Evolutionary conservation across 345 rosid species (phyloP).

Genomic region (Balakata baccata): DNA sequence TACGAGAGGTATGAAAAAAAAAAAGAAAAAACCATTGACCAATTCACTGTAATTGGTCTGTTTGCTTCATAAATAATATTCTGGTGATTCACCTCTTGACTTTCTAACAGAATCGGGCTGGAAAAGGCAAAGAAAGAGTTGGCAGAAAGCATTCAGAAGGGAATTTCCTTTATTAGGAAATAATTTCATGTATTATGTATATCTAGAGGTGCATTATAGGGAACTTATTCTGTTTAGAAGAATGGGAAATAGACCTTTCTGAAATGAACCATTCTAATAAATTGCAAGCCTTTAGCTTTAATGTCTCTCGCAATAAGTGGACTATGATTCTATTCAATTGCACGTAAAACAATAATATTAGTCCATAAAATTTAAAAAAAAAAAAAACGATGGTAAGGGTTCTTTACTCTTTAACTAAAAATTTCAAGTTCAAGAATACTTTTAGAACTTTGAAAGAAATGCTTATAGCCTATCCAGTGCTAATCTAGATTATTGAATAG

Average conservation of each 20-base stretch:
- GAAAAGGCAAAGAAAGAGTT: constrained; percentile 86
- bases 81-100: background rate
- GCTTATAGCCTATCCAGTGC: no score
- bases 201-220: background rate
- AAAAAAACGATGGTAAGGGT: no score
- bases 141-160: constrained; percentile 75
- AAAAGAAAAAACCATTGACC: no score
- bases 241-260: background rate
- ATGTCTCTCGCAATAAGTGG: no score
- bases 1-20: constrained; percentile 29
- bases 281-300: background rate
- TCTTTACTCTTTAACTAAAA: no score
- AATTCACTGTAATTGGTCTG: background rate
- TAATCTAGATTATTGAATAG: no score
- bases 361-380: no score
- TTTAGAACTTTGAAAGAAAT: no score
- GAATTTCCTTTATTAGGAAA: constrained; percentile 61
- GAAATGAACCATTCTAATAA: background rate
- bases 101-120: constrained; percentile 51
- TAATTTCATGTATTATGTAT: constrained; percentile 7
- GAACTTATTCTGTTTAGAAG: background rate
- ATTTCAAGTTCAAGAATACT: no score
- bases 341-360: no score
- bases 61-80: background rate
- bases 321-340: no score